Conservation (phyloP, 345 rosid genomes). For the Eucalyptus dawsonii region DNA sequence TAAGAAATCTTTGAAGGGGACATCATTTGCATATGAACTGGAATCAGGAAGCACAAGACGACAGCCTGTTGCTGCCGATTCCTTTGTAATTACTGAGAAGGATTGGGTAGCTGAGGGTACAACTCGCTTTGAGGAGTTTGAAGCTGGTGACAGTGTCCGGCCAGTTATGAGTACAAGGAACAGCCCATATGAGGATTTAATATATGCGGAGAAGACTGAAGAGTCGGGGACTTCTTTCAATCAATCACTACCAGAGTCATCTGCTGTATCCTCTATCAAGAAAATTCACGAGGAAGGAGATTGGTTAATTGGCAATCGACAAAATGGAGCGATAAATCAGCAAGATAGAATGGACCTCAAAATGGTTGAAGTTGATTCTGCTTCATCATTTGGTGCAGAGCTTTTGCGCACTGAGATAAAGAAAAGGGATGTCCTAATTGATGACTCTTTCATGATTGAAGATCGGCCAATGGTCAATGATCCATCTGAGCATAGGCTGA, state of each 20-base stretch:
- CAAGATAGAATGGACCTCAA: slow-evolving; percentile 24
- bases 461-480: slow-evolving; percentile 27
- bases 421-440: slow-evolving; percentile 38
- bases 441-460: slow-evolving; percentile 92
- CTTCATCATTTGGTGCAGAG: slow-evolving; percentile 20
- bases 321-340: slow-evolving; percentile 13
- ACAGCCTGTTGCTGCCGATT: slow-evolving; percentile 33
- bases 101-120: slow-evolving; percentile 20
- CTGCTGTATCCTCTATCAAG: slow-evolving; percentile 21
- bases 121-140: slow-evolving; percentile 23
- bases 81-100: slow-evolving; percentile 32
- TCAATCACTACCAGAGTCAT: slow-evolving; percentile 22
- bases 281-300: slow-evolving; percentile 54
- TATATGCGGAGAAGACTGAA: slow-evolving; percentile 26
- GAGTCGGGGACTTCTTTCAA: slow-evolving; percentile 12
- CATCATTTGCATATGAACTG: slow-evolving; percentile 7
- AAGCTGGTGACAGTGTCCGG: slow-evolving; percentile 20
- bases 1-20: slow-evolving; percentile 15
- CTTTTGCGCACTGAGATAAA: slow-evolving; percentile 7
- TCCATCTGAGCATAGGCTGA: slow-evolving; percentile 25
- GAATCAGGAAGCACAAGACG: slow-evolving; percentile 40
- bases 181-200: slow-evolving; percentile 33
- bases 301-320: slow-evolving; percentile 47
- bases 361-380: slow-evolving; percentile 27
- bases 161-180: slow-evolving; percentile 23